Evolutionary conservation across 768 basidiomycete genomes (phyloP), one percentile per base, ranked within the genome.

Genomic region (Lentinula guzmanii): DNA sequence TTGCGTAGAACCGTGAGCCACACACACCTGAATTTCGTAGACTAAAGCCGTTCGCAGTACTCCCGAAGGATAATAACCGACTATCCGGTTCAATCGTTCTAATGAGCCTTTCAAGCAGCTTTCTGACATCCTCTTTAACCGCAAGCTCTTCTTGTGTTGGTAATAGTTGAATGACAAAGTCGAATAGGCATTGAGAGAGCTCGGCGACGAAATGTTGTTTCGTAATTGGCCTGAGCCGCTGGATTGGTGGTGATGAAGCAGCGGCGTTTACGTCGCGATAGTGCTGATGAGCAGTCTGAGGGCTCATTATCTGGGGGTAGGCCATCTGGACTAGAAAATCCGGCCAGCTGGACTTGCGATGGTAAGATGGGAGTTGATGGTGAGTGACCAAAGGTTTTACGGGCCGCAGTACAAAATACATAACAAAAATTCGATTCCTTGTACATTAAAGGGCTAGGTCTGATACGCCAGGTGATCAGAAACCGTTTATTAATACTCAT

Each of bases 21-120:
- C 45, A 60, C 63, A 58, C 63, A 91, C 95, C 95, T 64, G 94
- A 96, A 77, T 98, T 97, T 66, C 94, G 84, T 68, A 98, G 84
- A 71, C 93, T 95, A 79, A 98, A 96, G 62, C 95, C 95, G 70
- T 98, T 98, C 10, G 95, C 95, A 41, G 93, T 97, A 71, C 93
- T 95, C 37, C 96, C 96, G 72, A 99, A 99, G 61, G 94, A 93
- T 67, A 96, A 75, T 67, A 99, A 77, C 58, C 92, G 86, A 65
- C 91, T 91, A 67, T 93, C 84, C 48, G 95, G 95, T 72, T 95
- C 92, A 75, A 99, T 92, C 50, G 92, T 95, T 71, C 92, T 85
- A 71, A 96, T 96, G 75, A 99, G 86, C 67, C 92, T 85, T 78
- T 99, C 95, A 60, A 99, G 88, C 68, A 95, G 82, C 74, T 92